Conservation (phyloP, 441 rosid genomes). For the Pelargonium fulgidum region DNA sequence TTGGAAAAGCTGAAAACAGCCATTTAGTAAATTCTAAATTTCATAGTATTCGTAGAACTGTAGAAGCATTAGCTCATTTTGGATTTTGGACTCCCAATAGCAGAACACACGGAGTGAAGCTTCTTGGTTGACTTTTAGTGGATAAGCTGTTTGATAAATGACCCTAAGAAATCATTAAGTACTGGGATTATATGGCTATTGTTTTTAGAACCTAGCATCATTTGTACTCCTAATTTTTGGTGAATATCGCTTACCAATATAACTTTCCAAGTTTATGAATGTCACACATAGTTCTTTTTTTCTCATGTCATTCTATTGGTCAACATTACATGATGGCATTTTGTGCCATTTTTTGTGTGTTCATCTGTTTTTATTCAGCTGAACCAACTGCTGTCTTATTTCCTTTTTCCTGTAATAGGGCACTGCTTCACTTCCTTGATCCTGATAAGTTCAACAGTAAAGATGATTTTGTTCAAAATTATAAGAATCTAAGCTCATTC, state of each 20-base stretch:
- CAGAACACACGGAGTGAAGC: background rate
- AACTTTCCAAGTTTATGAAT: background rate
- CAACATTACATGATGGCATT: background rate
- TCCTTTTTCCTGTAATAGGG: slow-evolving; percentile 44
- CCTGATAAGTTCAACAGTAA: slow-evolving; percentile 82
- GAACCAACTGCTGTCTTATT: background rate
- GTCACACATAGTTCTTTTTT: background rate
- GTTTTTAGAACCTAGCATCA: background rate
- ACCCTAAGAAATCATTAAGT: too few relatives aligned
- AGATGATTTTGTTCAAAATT: slow-evolving; percentile 94
- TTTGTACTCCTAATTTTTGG: background rate
- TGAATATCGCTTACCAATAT: too few relatives aligned
- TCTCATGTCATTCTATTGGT: background rate
- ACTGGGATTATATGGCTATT: too few relatives aligned
- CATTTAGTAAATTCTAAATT: background rate
- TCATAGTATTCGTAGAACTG: background rate
- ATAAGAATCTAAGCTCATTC: slow-evolving; percentile 96
- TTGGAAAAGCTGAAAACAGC: background rate
- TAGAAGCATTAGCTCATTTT: background rate
- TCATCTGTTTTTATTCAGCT: background rate
- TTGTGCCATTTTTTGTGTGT: background rate
- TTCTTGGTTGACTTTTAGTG: background rate
- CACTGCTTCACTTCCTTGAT: slow-evolving; percentile 97
- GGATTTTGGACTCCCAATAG: background rate
- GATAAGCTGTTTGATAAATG: background rate